These are phyloP conservation scores for Xanthoconium stramineum DNA, from an alignment of 768 basidiomycete genomes.

Conservation along the genomic window DNA sequence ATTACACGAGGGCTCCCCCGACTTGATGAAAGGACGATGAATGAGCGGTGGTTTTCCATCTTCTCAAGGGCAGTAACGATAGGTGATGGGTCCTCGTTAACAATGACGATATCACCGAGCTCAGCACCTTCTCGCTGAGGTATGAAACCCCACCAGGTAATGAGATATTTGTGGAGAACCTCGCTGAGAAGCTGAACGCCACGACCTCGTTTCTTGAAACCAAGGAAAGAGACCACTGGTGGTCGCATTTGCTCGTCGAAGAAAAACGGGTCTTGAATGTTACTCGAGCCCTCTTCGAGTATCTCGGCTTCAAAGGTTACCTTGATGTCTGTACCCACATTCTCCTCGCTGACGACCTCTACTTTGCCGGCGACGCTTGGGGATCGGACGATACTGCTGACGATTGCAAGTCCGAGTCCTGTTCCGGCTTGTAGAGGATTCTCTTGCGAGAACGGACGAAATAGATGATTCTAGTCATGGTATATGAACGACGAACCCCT, in stretches of 20 bases:
- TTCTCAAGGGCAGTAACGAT: slow-evolving; percentile 55
- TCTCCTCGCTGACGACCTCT: slow-evolving; percentile 92
- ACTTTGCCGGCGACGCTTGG: slow-evolving; percentile 87
- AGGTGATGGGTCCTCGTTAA: slow-evolving; percentile 72
- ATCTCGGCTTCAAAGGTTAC: slow-evolving; percentile 76
- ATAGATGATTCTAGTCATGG: slow-evolving; percentile 72
- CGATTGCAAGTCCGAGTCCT: slow-evolving; percentile 91
- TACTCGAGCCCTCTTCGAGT: slow-evolving; percentile 37
- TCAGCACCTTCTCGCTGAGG: slow-evolving; percentile 39
- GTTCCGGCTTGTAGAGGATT: slow-evolving; percentile 92
- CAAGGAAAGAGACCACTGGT: slow-evolving; percentile 63
- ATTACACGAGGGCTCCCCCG: slow-evolving; percentile 65
- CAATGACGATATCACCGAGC: slow-evolving; percentile 68
- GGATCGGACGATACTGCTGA: slow-evolving; percentile 86
- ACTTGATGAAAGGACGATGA: slow-evolving; percentile 70
- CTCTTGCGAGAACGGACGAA: slow-evolving; percentile 97
- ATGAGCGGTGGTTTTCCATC: slow-evolving; percentile 58
- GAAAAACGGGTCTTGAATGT: slow-evolving; percentile 46
- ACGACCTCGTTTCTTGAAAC: slow-evolving; percentile 62
- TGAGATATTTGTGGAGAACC: slow-evolving; percentile 63
- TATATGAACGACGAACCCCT: neutral
- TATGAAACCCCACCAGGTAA: slow-evolving; percentile 74
- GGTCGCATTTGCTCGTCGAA: slow-evolving; percentile 38
- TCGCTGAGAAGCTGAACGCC: slow-evolving; percentile 67
- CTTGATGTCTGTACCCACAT: slow-evolving; percentile 87